Evolutionary conservation across 768 basidiomycete genomes (phyloP).

Genomic region (Crepidotus variabilis): DNA sequence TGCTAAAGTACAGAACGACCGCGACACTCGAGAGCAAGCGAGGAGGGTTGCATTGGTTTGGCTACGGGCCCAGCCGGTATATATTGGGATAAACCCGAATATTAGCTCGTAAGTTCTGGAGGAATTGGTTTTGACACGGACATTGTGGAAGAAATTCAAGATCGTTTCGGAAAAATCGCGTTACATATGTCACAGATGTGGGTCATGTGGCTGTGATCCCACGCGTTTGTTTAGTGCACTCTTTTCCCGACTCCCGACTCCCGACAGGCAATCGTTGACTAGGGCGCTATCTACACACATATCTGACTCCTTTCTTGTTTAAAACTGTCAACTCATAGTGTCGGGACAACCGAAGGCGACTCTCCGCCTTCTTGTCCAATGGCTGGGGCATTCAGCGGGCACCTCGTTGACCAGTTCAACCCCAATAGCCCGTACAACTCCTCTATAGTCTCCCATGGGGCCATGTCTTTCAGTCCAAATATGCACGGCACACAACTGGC

Average conservation of each 20-base stretch:
- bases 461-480: conserved; percentile 57
- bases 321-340: neutral
- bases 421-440: conserved; percentile 24
- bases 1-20: no score
- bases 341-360: neutral
- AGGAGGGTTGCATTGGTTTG: no score
- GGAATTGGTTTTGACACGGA: no score
- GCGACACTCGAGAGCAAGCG: no score
- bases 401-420: conserved; percentile 48
- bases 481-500: conserved; percentile 50
- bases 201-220: no score
- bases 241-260: neutral
- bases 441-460: conserved; percentile 43
- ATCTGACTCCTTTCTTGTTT: neutral
- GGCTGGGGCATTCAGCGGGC: conserved; percentile 59
- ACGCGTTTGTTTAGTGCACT: no score
- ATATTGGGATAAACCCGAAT: no score
- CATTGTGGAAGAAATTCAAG: no score
- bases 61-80: no score
- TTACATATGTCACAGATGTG: no score
- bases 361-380: conserved; percentile 25
- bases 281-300: neutral
- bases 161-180: no score
- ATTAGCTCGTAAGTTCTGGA: no score
- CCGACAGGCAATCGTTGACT: neutral